These are phyloP conservation scores for Citrus maxima DNA, from an alignment of 345 rosid genomes.

Conservation along the genomic window DNA sequence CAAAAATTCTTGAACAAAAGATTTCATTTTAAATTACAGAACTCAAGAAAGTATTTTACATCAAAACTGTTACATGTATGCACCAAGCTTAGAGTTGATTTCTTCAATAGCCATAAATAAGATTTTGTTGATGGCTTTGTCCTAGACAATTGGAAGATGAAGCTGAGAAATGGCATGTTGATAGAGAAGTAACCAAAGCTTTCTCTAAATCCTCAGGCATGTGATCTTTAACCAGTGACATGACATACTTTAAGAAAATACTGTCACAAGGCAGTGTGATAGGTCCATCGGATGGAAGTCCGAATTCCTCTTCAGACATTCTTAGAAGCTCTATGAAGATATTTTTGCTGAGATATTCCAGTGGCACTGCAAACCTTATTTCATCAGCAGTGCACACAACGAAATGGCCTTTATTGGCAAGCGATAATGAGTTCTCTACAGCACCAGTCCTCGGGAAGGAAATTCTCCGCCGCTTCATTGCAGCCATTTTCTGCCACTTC, in stretches of 20 bases:
- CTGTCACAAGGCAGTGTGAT: slow-evolving; percentile 28
- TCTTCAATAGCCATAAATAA: not conserved
- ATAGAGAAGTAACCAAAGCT: slow-evolving; percentile 19
- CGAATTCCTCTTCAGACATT: slow-evolving; percentile 37
- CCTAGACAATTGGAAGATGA: not conserved
- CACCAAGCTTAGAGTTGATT: not conserved
- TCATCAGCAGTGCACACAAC: slow-evolving; percentile 29
- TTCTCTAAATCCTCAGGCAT: slow-evolving; percentile 28
- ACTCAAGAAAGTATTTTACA: not conserved
- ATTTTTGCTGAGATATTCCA: slow-evolving; percentile 21
- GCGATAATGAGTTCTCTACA: not conserved
- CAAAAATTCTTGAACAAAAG: not conserved
- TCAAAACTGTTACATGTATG: not conserved
- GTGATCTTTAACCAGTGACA: slow-evolving; percentile 12
- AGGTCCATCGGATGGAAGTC: slow-evolving; percentile 27
- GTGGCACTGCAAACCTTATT: slow-evolving; percentile 8
- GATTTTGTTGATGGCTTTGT: not conserved
- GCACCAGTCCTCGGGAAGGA: slow-evolving; percentile 14
- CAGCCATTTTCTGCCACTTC: slow-evolving; percentile 20
- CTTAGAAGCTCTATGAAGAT: slow-evolving; percentile 29
- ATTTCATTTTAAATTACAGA: not conserved
- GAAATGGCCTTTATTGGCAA: slow-evolving; percentile 26
- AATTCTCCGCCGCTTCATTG: slow-evolving; percentile 1
- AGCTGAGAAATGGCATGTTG: slow-evolving; percentile 2
- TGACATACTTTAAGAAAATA: slow-evolving; percentile 15